Base-by-base conservation (phyloP, 192 early-diverging fungal genomes). In the Coemansia sp. region DNA sequence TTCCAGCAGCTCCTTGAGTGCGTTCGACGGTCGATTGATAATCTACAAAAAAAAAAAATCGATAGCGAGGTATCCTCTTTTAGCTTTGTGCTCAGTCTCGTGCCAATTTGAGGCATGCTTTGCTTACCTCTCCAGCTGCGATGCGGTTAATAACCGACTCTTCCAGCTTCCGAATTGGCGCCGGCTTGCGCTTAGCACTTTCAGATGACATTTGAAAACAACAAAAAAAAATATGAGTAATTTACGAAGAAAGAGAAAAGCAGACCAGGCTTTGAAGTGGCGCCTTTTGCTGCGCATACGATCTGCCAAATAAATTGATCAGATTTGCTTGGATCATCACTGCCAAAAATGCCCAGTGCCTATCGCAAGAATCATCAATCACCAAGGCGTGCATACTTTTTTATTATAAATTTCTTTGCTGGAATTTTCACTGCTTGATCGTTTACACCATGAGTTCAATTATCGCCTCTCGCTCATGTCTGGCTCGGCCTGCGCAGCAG, bases 1-100 rank as follows among this genome's bases (percentile, higher is more conserved):
- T 65, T 99, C 98, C 37, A 99, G 86, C 24, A 99, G 85, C 73
- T 99, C 98, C 68, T 99, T 99, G 22, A 98, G 76, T 17, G 96
- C 96, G 73, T 99, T 98, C 4, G 94, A 89, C 17, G 98, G 96
- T 17, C 96, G 84, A 60, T 96, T 93, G 59, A 99, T 98, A 42
- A 99, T 93, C 91, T 96, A 58, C n/a, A 58, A 6, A 17, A 58
- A 37, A n/a, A n/a, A 6, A n/a, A n/a, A 15, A 19, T 0, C 31
- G 35, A 31, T 20, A 38, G 19, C 9, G 6, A 38, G 8, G 17
- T 42, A 6, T 24, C 27, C 1, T 0, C 27, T 17, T 17, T 29
- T 31, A 6, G 49, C 4, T 14, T 17, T 53, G 15, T 9, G 27
- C 14, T n/a, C 6, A 31, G n/a, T n/a, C 29, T 17, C n/a, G 4